Percentiles rank a stretch among this genome's conserved stretches.
Conservation (phyloP, 768 basidiomycete genomes). For the Peribolospora kevripleyi region DNA sequence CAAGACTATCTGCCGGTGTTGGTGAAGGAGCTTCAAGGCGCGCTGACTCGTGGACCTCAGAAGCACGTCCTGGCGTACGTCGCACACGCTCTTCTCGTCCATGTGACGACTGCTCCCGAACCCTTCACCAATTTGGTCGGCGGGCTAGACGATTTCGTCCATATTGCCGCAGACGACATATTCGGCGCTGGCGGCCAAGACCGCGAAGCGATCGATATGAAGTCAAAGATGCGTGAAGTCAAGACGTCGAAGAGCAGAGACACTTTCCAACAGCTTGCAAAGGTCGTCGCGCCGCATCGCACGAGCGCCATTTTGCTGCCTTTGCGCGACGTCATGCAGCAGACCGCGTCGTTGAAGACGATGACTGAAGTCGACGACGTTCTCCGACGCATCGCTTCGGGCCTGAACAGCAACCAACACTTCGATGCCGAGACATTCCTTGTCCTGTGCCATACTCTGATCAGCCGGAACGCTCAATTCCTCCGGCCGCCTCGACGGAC, state of each 20-base stretch:
- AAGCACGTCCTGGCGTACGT: slow-evolving; percentile 74
- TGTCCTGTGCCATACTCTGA: slow-evolving; percentile 61
- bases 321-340: slow-evolving; percentile 56
- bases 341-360: slow-evolving; percentile 52
- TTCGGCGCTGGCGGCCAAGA: slow-evolving; percentile 87
- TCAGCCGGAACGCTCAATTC: slow-evolving; percentile 75
- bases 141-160: slow-evolving; percentile 51
- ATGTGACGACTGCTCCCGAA: slow-evolving; percentile 43
- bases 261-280: slow-evolving; percentile 57
- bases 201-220: slow-evolving; percentile 63
- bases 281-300: slow-evolving; percentile 46
- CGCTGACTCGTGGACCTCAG: slow-evolving; percentile 74
- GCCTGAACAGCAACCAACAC: slow-evolving; percentile 58
- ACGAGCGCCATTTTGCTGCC: slow-evolving; percentile 56
- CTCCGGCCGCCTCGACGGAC: slow-evolving; percentile 29
- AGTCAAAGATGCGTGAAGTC: slow-evolving; percentile 82
- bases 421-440: slow-evolving; percentile 46
- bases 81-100: slow-evolving; percentile 54
- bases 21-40: slow-evolving; percentile 56
- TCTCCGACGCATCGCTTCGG: slow-evolving; percentile 51
- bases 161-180: slow-evolving; percentile 60
- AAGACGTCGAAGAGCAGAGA: slow-evolving; percentile 59
- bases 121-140: slow-evolving; percentile 36
- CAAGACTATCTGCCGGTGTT: slow-evolving; percentile 45
- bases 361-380: slow-evolving; percentile 74